Base-by-base conservation (phyloP, 371 early-diverging fungal genomes). In the Chytridiales sp. region DNA sequence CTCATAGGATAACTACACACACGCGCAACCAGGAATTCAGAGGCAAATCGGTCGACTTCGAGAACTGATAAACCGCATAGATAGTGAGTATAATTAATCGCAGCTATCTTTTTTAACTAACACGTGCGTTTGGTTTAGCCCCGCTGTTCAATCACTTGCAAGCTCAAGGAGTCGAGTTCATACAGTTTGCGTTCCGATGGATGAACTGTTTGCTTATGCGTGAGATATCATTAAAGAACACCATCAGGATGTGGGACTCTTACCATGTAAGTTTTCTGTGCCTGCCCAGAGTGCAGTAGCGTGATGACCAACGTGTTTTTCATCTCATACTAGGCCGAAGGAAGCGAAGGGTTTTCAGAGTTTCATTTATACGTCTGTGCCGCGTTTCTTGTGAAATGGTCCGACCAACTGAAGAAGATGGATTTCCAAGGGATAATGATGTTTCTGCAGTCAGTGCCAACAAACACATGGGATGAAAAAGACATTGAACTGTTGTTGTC, bases 121-220 rank as follows among this genome's bases (percentile, higher is more conserved):
- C 35, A 30, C 4, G 48, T 4, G n/a, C n/a, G 38, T n/a, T 2
- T 21, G 15, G 31, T 1, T 36, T 59, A 89, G 93, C 83, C 22
- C 89, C 85, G 36, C 70, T 93, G 48, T 84, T 87, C 21, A 67
- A 71, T 21, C 98, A 97, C 70, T 78, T 98, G 31, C 85, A 87
- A 48, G 72, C 80, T 1, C 88, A 96, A 75, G 89, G 88, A 9
- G 82, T 99, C 19, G 95, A 98, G 59, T 95, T 96, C 68, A 92
- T 98, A 47, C 97, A 98, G 70, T 97, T 98, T 83, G 92, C 95
- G 17, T 98, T 99, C 69, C 83, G 99, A 39, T 99, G 99, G 99
- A 95, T 99, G 89, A 98, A 97, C 72, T 99, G 99, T 68, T 70
- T 99, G 50, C 77, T 98, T 68, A 92, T 97, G 91, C 84, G 99